Percentiles rank a stretch among this genome's conserved stretches.
Evolutionary conservation across 129 eudicot species (phyloP).

Genomic region (Dittrichia graveolens): DNA sequence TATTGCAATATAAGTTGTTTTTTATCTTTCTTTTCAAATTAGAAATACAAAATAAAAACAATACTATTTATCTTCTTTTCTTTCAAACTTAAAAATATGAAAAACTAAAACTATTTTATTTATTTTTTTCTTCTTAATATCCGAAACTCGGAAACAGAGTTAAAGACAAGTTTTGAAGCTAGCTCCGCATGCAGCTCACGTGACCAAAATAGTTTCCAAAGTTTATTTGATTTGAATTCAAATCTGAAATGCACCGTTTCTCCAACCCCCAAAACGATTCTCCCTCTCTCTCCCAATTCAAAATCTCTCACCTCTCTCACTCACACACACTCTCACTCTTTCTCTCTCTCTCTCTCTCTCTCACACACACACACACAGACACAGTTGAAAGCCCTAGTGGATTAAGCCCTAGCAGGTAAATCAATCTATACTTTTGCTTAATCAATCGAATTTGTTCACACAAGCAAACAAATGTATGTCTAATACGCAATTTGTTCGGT

Average conservation of each 20-base stretch:
- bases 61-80: too few relatives aligned
- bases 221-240: slow-evolving; percentile 37
- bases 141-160: background rate
- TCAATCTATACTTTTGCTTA: slow-evolving; percentile 1
- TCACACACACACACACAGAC: slow-evolving; percentile 19
- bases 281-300: slow-evolving; percentile 27
- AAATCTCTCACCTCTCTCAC: slow-evolving; percentile 24
- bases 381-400: slow-evolving; percentile 24
- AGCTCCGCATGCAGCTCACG: slow-evolving; percentile 29
- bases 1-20: too few relatives aligned
- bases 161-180: too few relatives aligned
- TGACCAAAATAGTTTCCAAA: slow-evolving; percentile 24
- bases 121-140: too few relatives aligned
- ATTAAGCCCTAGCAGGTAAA: background rate
- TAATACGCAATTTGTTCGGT: background rate
- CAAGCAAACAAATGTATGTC: background rate
- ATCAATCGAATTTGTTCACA: background rate
- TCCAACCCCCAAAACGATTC: background rate
- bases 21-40: too few relatives aligned
- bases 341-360: slow-evolving; percentile 22
- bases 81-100: too few relatives aligned
- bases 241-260: slow-evolving; percentile 37
- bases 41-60: too few relatives aligned
- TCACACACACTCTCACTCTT: slow-evolving; percentile 1
- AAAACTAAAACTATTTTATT: too few relatives aligned